Percentiles rank a stretch among this genome's conserved stretches.
phyloP scores from a whole-genome alignment of 352 stramenopile genomes.

The Phytopythium litorale region DNA sequence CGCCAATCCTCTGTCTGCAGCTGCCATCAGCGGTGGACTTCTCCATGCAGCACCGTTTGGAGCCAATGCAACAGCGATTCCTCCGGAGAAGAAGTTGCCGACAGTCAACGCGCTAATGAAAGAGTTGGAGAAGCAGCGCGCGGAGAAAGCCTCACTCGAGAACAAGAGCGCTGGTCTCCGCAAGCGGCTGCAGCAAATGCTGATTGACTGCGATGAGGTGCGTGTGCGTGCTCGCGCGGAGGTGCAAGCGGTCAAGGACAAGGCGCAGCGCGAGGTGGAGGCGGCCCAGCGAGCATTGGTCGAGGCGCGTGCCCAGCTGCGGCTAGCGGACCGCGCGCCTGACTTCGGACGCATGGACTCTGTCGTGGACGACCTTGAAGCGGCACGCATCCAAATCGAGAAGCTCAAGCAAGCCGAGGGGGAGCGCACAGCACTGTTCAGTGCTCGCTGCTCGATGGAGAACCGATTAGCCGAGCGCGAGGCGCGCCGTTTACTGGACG shows the following conservation, averaged over 20 bases:
- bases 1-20: background rate
- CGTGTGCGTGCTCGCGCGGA: constrained; percentile 47
- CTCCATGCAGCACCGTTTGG: background rate
- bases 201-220: constrained; percentile 75
- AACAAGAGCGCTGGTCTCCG: constrained; percentile 64
- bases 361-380: constrained; percentile 43
- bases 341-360: constrained; percentile 43
- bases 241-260: constrained; percentile 47
- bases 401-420: constrained; percentile 42
- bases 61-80: background rate
- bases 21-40: background rate
- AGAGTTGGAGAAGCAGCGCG: constrained; percentile 55
- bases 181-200: constrained; percentile 70
- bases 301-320: constrained; percentile 40
- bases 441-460: constrained; percentile 44
- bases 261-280: constrained; percentile 35
- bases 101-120: constrained; percentile 47
- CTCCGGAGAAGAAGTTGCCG: constrained; percentile 1
- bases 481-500: constrained; percentile 42
- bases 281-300: constrained; percentile 43
- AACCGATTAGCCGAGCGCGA: constrained; percentile 52
- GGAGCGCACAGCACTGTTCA: constrained; percentile 43
- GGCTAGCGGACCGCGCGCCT: constrained; percentile 55
- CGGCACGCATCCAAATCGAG: constrained; percentile 43
- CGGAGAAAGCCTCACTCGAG: constrained; percentile 45